Evolutionary conservation across 805 yeast genomes (phyloP).

Genomic region (Naumovozyma baii): DNA sequence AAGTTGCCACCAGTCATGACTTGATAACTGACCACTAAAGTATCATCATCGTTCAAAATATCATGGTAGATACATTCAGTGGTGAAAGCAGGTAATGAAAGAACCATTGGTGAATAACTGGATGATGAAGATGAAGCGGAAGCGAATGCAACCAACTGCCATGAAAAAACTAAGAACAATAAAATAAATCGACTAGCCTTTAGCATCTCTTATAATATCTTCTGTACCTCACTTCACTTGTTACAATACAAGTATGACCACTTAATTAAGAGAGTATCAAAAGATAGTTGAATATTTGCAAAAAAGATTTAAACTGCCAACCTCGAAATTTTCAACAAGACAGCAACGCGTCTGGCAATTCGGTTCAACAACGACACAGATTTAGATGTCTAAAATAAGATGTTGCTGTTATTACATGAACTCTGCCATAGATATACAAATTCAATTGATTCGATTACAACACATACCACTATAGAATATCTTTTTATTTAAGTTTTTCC

Average conservation of each 20-base stretch:
- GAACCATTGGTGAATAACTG: slow-evolving; percentile 28
- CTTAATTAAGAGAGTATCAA: no score
- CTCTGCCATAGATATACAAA: no score
- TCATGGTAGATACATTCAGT: slow-evolving; percentile 37
- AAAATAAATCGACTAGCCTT: not conserved
- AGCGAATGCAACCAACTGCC: not conserved
- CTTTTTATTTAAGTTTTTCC: slow-evolving; percentile 14
- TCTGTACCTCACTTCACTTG: no score
- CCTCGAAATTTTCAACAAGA: not conserved
- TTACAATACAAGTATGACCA: no score
- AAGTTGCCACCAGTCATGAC: slow-evolving; percentile 61
- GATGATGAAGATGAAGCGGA: not conserved
- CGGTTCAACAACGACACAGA: not conserved
- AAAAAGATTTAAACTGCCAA: no score
- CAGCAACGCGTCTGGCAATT: not conserved
- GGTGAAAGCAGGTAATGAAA: slow-evolving; percentile 34
- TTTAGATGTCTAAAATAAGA: not conserved
- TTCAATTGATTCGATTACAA: no score
- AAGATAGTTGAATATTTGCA: no score
- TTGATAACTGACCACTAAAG: slow-evolving; percentile 36
- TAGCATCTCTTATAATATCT: not conserved
- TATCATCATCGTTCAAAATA: slow-evolving; percentile 30
- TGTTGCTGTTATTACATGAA: no score
- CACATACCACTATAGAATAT: no score
- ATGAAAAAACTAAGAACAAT: not conserved